Evolutionary conservation across 2,329 filamentous ascomycete species (phyloP), one percentile per base, ranked within the genome.

Genomic region (Neopestalotiopsis rosae): DNA sequence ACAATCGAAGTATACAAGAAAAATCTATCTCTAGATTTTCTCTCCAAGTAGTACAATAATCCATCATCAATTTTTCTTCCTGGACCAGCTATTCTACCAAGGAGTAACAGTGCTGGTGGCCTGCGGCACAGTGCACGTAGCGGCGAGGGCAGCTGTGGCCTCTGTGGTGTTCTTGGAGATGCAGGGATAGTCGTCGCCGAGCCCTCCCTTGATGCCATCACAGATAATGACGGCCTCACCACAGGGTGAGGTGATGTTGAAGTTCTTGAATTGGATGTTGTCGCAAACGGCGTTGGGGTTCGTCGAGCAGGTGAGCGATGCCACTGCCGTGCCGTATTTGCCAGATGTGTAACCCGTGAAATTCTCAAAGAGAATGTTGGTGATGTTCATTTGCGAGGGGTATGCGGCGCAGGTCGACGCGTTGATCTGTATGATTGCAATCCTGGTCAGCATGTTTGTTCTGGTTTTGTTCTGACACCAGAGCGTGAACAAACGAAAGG

Each of bases 331-430:
- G 1, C 87, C 87, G 63, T 88, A 82, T 71, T 86, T 85, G 0
- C 88, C 88, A 17, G 85, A 88, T 1, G 85, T 88, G 24, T 84
- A 85, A 0, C 88, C 89, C 0, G 83, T 82, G 69, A 90, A 85
- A 73, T 90, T 90, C 73, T 89, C 81, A 70, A 90, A 90, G 0
- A 79, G 80, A 40, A 91, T 83, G 74, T 90, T 86, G 32, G 85
- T 87, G 68, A 90, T 85, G 72, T 90, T 86, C 72, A 90, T 88
- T 7, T 81, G 80, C 0, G 86, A 88, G 0, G 88, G 88, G 71
- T 87, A 86, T 14, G 81, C 69, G 1, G 84, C 82, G 72, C 88
- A 90, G 2, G 83, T 82, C 0, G 83, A 83, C 3, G 80, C 72
- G 67, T 86, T 76, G 68, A 80, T 81, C 78, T 80, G 65, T 34